Percentiles rank a stretch among this genome's conserved stretches.
These are phyloP conservation scores for Smallanthus sonchifolius DNA, from an alignment of 129 eudicot species.

Conservation along the genomic window DNA sequence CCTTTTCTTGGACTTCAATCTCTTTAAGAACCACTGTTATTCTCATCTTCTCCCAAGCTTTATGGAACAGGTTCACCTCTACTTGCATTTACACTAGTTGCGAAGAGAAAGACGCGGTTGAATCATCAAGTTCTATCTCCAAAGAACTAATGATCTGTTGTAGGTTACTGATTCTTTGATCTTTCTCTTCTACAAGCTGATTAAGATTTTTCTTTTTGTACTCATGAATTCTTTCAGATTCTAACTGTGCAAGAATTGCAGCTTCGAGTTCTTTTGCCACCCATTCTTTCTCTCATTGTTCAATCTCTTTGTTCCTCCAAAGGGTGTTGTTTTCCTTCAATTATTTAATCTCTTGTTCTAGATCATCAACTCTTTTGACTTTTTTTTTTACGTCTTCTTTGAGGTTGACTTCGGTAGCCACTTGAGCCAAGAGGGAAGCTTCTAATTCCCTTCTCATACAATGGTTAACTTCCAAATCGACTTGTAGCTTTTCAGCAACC, in stretches of 20 bases:
- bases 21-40: conserved; percentile 44
- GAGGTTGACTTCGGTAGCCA: conserved; percentile 54
- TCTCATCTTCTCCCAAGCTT: conserved; percentile 60
- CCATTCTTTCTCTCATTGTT: conserved; percentile 43
- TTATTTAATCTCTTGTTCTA: conserved; percentile 40
- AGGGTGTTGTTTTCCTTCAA: conserved; percentile 6
- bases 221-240: conserved; percentile 32
- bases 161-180: conserved; percentile 45
- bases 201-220: conserved; percentile 42
- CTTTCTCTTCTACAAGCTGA: conserved; percentile 52
- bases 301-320: conserved; percentile 13
- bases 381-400: conserved; percentile 63
- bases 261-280: conserved; percentile 59
- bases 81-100: conserved; percentile 41
- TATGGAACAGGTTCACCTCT: conserved; percentile 35
- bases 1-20: conserved; percentile 49
- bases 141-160: conserved; percentile 50
- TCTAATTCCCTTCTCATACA: conserved; percentile 53
- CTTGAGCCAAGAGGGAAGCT: conserved; percentile 77
- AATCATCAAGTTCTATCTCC: conserved; percentile 57
- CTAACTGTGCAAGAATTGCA: conserved; percentile 47
- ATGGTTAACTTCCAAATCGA: conserved; percentile 41
- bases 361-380: conserved; percentile 44
- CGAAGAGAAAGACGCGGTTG: conserved; percentile 45
- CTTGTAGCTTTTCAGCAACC: conserved; percentile 47